Evolutionary conservation across 345 rosid species (phyloP), one percentile per base, ranked within the genome.

Genomic region (Noccaea caerulescens): DNA sequence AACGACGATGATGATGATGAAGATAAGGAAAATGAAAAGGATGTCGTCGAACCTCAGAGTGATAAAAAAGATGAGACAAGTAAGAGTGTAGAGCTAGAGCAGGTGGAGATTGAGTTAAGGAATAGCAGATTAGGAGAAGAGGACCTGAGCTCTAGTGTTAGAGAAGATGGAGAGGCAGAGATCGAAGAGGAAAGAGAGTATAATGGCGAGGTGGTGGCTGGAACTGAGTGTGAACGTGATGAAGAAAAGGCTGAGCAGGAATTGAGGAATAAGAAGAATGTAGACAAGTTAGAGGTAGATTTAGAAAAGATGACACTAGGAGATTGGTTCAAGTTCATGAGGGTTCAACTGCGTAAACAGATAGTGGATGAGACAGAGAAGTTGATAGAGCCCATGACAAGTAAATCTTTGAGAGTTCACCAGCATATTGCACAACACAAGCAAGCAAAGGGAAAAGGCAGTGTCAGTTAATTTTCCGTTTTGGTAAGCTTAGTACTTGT

Each of bases 241-340:
- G 62, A 68, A 1, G 55, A 58, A 64, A 70, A 63, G 8, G 41
- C 23, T 65, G 75, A 41, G 56, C 55, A 64, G 12, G 63, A 8
- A 50, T 33, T 42, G 4, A 49, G 41, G 16, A 33, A 12, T 10
- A 55, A 11, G 45, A 60, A n/a, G 27, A 66, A 33, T 34, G 71
- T 49, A 37, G 62, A 56, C 16, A 55, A 72, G 8, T 55, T 59
- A 55, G 62, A 63, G 33, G 13, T 65, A 34, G 82, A 76, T 75
- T 80, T 85, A 68, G 82, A 69, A 57, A 83, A 76, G 70, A 83
- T 88, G 84, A 81, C 84, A 11, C 27, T 88, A 34, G 78, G 79
- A 66, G 81, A 91, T 34, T 94, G 91, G 97, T 87, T 89, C 66
- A 81, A 82, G 58, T 81, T 44, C 63, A 46, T 88, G 85, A 87